These are phyloP conservation scores for Shiraia sp. DNA, from an alignment of 2,329 filamentous ascomycete species.

Conservation along the genomic window DNA sequence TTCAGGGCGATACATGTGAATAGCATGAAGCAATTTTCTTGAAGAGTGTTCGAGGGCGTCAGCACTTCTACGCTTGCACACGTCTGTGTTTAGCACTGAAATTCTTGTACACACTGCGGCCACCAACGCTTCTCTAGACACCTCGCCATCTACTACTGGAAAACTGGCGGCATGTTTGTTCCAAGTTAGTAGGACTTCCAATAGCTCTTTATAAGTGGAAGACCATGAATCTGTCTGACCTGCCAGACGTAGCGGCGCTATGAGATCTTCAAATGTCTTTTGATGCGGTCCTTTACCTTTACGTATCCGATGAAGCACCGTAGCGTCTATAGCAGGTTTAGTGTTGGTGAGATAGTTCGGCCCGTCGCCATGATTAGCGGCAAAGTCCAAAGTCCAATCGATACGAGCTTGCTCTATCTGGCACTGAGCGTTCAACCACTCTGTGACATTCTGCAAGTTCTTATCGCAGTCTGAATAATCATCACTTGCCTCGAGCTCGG, in stretches of 20 bases:
- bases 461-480: neutral
- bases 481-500: neutral
- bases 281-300: constrained; percentile 14
- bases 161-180: constrained; percentile 13
- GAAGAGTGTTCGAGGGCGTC: constrained; percentile 2
- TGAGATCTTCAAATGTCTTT: constrained; percentile 18
- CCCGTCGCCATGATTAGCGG: neutral
- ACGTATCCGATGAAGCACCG: constrained; percentile 16
- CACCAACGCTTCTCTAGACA: constrained; percentile 7
- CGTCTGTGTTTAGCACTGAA: neutral
- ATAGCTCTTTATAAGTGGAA: constrained; percentile 14
- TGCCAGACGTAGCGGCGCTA: constrained; percentile 14
- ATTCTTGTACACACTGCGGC: constrained; percentile 12
- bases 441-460: constrained; percentile 19
- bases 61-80: constrained; percentile 1
- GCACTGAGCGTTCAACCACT: constrained; percentile 4
- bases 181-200: constrained; percentile 20
- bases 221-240: neutral
- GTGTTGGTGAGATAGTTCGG: too few relatives aligned
- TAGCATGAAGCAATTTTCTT: constrained; percentile 11
- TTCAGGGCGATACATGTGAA: constrained; percentile 25
- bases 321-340: too few relatives aligned
- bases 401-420: constrained; percentile 3
- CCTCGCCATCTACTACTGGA: neutral
- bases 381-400: constrained; percentile 10